phyloP scores from a whole-genome alignment of 306 rosid genomes.

The Benincasa hispida region DNA sequence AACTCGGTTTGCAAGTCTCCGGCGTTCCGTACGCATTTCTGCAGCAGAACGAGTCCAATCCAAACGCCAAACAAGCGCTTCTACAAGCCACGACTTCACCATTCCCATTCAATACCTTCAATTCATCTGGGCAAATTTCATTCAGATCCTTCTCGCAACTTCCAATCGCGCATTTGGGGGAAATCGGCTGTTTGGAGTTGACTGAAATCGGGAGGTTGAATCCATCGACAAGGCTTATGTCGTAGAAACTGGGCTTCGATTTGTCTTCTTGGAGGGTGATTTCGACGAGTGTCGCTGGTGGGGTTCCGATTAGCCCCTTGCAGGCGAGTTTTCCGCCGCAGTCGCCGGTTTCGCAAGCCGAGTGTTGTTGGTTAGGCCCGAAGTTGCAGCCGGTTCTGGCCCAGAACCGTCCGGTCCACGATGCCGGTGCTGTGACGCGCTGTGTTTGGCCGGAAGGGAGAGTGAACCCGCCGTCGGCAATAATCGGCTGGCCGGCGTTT shows the following conservation, averaged over 20 bases:
- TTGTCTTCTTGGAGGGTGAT: constrained; percentile 47
- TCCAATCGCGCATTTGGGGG: constrained; percentile 32
- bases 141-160: constrained; percentile 58
- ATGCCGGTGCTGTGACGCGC: constrained; percentile 35
- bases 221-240: constrained; percentile 80
- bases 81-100: constrained; percentile 71
- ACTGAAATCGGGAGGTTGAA: constrained; percentile 55
- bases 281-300: constrained; percentile 68
- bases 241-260: constrained; percentile 50
- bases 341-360: constrained; percentile 77
- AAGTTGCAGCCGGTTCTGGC: constrained; percentile 76
- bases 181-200: constrained; percentile 11
- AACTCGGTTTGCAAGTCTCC: constrained; percentile 45
- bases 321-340: constrained; percentile 71
- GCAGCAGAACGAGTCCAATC: constrained; percentile 57
- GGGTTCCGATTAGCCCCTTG: constrained; percentile 68
- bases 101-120: constrained; percentile 26
- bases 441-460: constrained; percentile 42
- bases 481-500: constrained; percentile 52
- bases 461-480: constrained; percentile 76
- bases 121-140: constrained; percentile 43
- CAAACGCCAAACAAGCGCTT: constrained; percentile 79
- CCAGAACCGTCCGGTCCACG: constrained; percentile 95
- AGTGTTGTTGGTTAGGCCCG: constrained; percentile 19
- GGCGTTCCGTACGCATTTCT: constrained; percentile 53